Evolutionary conservation across 2,329 filamentous ascomycete species (phyloP).

Genomic region (Aspergillus fumigatus): DNA sequence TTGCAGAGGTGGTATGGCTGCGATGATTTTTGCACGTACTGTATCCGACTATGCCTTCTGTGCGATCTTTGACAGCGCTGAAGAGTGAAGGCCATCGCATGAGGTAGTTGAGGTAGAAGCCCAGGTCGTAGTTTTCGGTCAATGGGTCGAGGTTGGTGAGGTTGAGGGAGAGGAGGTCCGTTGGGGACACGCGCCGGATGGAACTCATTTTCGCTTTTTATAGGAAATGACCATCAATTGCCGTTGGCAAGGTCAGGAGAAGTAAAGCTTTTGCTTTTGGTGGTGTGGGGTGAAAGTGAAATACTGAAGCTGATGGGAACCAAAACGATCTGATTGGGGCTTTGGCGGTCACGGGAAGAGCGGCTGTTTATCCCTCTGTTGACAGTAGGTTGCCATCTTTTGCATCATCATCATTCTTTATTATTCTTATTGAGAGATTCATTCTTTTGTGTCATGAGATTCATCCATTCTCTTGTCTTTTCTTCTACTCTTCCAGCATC

Average conservation of each 20-base stretch:
- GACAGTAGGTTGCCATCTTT: neutral
- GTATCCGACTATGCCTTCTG: constrained; percentile 90
- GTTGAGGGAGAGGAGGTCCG: constrained; percentile 84
- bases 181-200: constrained; percentile 77
- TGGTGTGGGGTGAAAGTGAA: constrained; percentile 2
- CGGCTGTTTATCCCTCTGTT: neutral
- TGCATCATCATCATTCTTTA: neutral
- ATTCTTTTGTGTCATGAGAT: neutral
- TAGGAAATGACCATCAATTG: neutral
- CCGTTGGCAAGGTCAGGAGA: neutral
- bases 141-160: constrained; percentile 92
- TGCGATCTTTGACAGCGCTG: constrained; percentile 79
- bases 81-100: constrained; percentile 95
- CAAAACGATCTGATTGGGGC: constrained; percentile 16
- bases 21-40: constrained; percentile 53
- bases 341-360: constrained; percentile 24
- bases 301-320: neutral
- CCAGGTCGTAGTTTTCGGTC: constrained; percentile 95
- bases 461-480: constrained; percentile 1
- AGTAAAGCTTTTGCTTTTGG: neutral
- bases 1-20: neutral
- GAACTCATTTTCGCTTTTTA: constrained; percentile 59
- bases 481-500: neutral
- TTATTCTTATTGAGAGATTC: neutral
- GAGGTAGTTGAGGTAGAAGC: constrained; percentile 94